Conservation (phyloP, 176 grass and related monocot species). For the Musa acuminata region DNA sequence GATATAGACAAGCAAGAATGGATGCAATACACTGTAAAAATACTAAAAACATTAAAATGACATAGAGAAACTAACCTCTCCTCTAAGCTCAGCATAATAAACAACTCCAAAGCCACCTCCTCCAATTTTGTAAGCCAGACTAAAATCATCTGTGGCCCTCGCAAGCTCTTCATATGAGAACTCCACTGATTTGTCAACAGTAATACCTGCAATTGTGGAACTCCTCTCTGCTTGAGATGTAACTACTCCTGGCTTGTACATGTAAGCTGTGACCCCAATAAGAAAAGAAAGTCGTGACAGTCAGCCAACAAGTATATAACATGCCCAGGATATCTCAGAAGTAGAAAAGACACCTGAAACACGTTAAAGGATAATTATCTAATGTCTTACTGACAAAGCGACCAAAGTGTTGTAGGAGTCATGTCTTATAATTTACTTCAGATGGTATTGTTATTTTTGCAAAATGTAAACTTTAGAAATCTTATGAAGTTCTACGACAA, state of each 20-base stretch:
- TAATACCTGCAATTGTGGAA: slow-evolving; percentile 3
- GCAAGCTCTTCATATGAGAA: slow-evolving; percentile 29
- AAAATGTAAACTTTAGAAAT: no score
- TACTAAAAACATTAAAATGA: neutral
- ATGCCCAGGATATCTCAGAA: neutral
- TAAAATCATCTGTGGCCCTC: slow-evolving; percentile 16
- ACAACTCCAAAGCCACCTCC: slow-evolving; percentile 26
- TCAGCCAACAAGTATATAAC: neutral
- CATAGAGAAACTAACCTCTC: slow-evolving; percentile 18
- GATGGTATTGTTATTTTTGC: no score
- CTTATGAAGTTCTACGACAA: no score
- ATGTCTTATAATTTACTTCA: no score
- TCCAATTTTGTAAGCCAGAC: slow-evolving; percentile 17
- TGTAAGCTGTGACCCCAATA: neutral
- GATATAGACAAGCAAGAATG: neutral
- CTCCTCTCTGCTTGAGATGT: neutral
- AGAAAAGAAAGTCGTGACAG: neutral
- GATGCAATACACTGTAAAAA: neutral
- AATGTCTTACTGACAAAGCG: no score
- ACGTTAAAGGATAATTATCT: no score
- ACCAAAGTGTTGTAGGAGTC: no score
- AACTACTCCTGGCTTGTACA: neutral
- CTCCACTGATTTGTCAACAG: slow-evolving; percentile 20
- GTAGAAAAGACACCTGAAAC: no score
- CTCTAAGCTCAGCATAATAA: slow-evolving; percentile 27